A percentile compares a stretch with the other conserved stretches of the same genome.
Conservation (phyloP, 2,329 filamentous ascomycete genomes). For the Paraconiothyrium brasiliense region DNA sequence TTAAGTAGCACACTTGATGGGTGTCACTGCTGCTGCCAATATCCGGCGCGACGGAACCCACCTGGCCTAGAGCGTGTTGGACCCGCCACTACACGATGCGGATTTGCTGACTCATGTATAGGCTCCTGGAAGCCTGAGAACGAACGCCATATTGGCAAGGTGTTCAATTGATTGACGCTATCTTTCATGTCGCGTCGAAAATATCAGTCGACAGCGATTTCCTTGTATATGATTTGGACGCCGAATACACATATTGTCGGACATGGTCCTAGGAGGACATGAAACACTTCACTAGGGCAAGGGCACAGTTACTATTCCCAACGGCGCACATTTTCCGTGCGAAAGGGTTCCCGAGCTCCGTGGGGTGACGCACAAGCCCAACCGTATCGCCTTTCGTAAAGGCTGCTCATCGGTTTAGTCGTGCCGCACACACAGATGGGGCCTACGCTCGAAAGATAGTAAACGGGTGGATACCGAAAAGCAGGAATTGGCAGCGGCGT, state of each 20-base stretch:
- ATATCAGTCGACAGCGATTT: conserved; percentile 6
- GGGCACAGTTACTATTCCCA: neutral
- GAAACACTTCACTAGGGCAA: neutral
- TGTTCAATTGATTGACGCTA: conserved; percentile 33
- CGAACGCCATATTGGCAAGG: conserved; percentile 47
- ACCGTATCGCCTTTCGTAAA: neutral
- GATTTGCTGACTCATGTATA: conserved; percentile 36
- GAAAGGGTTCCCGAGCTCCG: neutral
- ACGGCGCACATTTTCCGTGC: neutral
- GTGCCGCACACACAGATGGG: neutral
- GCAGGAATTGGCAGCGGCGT: conserved; percentile 2
- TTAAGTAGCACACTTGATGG: conserved; percentile 15
- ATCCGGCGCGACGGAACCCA: conserved; percentile 16
- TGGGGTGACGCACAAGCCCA: conserved; percentile 4
- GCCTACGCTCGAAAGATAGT: neutral
- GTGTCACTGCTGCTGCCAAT: conserved; percentile 12
- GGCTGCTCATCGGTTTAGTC: neutral
- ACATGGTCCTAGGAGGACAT: conserved; percentile 2
- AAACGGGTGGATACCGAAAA: conserved; percentile 5
- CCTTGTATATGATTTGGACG: conserved; percentile 30
- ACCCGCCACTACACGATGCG: conserved; percentile 16
- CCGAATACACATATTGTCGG: conserved; percentile 12
- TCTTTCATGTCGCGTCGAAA: conserved; percentile 9
- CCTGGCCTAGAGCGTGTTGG: conserved; percentile 15
- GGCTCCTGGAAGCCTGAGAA: conserved; percentile 50